Evolutionary conservation across 495 filamentous ascomycete genomes (phyloP), one percentile per base, ranked within the genome.

Genomic region (Penicillium crystallinum): DNA sequence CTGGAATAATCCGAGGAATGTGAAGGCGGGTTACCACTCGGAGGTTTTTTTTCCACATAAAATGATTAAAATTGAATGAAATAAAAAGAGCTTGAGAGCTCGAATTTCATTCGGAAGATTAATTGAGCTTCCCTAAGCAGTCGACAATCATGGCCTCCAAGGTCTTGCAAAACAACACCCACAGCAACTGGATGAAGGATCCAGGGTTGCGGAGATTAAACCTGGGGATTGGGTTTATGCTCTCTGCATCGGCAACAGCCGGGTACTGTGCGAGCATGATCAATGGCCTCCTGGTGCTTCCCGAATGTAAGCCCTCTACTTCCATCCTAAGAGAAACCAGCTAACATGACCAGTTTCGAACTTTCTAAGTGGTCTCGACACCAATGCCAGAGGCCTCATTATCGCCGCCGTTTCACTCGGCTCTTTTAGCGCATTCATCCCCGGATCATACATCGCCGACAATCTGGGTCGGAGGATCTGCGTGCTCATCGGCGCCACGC

Each of bases 221-320:
- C 43, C 40, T 64, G 8, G 63, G 63, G 17, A 66, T 66, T 45
- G 39, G 42, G 27, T 57, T 66, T 36, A 63, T 66, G 57, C 45
- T 66, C 11, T 52, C 60, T 47, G 60, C 63, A 18, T 63, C 63
- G 6, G 63, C 63, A 38, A 63, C 60, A 0, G 49, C 63, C 6
- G 63, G 63, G 31, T 66, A 63, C 29, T 63, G 59, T 54, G 57
- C 60, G 25, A 66, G 63, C 36, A 58, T 63, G 55, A 66, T 66
- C 47, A 66, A 66, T 37, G 60, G 63, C 25, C 41, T 66, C 6
- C 52, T 63, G 4, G 63, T 66, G 2, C 52, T 66, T 17, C 63
- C 63, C 12, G 60, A 66, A 50, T 66, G 63, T 66, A 50, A 55
- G 57, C 34, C 11, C 18, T 30, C 27, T 30, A 10, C 23, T 1